These are phyloP conservation scores for Heterobasidion annosum DNA, from an alignment of 1,284 basidiomycete genomes.

Conservation along the genomic window DNA sequence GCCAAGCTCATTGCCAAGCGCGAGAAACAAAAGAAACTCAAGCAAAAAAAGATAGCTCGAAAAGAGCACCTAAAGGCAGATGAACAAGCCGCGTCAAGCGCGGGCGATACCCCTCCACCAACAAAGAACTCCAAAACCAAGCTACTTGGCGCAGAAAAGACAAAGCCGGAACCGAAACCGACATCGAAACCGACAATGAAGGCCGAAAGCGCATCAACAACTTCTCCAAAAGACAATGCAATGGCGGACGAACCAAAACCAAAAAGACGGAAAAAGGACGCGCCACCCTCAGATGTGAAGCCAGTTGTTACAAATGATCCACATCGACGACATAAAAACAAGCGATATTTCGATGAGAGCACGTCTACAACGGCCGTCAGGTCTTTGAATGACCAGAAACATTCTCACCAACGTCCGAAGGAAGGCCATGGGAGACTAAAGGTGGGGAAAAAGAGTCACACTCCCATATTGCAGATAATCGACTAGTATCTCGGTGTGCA, in stretches of 20 bases:
- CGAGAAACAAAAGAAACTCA: conserved; percentile 24
- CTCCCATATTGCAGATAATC: background rate
- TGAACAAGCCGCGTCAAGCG: background rate
- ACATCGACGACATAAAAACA: background rate
- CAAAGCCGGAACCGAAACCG: background rate
- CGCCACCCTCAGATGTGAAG: background rate
- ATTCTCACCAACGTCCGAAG: too few species aligned
- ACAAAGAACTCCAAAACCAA: background rate
- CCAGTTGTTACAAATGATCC: background rate
- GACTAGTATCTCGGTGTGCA: background rate
- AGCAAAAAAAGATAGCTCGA: conserved; percentile 14
- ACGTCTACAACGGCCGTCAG: too few species aligned
- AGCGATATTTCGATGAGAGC: background rate
- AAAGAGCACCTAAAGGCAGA: conserved; percentile 15
- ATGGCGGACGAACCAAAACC: too few species aligned
- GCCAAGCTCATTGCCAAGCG: conserved; percentile 29
- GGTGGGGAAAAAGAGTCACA: conserved; percentile 3
- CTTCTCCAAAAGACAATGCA: background rate
- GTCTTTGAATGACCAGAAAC: too few species aligned
- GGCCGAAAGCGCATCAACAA: too few species aligned
- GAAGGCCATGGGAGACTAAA: too few species aligned
- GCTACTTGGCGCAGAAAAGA: background rate
- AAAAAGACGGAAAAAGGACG: background rate
- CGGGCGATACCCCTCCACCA: background rate
- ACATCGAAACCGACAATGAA: background rate